Base-by-base conservation (phyloP, 2,329 filamentous ascomycete species). In the Diaporthe sp. region DNA sequence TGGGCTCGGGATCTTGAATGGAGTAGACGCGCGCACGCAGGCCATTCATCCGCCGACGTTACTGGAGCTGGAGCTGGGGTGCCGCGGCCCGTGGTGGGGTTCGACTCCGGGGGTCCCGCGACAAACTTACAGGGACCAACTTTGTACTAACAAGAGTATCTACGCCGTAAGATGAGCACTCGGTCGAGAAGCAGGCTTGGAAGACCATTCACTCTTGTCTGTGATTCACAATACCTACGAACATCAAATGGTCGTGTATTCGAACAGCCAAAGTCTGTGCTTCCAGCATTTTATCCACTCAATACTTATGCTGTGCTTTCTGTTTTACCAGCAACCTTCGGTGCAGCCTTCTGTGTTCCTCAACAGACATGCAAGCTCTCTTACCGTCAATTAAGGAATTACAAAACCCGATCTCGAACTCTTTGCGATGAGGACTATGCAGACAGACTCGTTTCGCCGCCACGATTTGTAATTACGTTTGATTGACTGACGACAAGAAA, bases 31-130 rank as follows among this genome's bases (percentile, higher is more conserved):
- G 72, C 67, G 31, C 25, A 72, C 15, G 39, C 25, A 72, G n/a
- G 39, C 68, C 55, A n/a, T 39, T 42, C 34, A 55, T 15, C 65
- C 47, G 9, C 49, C 65, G 49, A 55, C 34, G 25, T 68, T 53
- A 47, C n/a, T 17, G 31, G 47, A 65, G 61, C 61, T 65, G 60
- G 22, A 22, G 65, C 65, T 53, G n/a, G 49, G 31, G 65, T 55
- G 49, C 65, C 65, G 65, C 65, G 65, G 65, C 65, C 65, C 65
- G 65, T 55, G 12, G 65, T 74, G 49, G 49, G 61, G 51, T 60
- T 44, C 76, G 34, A 76, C 39, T 77, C 68, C 34, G 42, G 47
- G 65, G 65, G 47, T 55, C 49, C 42, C 4, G 15, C 22, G n/a
- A 55, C 31, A 37, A 25, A 70, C 49, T 70, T 31, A 55, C 49